Conservation (phyloP, 2,329 filamentous ascomycete species). For the Neopestalotiopsis rosae region DNA sequence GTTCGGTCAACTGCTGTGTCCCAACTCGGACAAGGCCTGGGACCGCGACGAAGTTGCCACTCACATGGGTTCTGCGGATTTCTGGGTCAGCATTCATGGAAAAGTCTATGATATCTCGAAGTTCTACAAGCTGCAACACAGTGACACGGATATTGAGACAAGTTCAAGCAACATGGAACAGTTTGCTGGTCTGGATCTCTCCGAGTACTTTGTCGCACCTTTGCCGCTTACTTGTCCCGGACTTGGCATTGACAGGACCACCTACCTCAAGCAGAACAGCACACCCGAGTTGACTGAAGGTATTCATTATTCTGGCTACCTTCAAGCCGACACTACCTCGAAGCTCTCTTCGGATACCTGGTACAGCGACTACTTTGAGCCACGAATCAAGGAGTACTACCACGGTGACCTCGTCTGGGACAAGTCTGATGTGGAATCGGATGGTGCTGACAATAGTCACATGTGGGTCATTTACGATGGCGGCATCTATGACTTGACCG, state of each 20-base stretch:
- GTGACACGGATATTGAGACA: constrained; percentile 70
- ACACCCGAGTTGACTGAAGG: constrained; percentile 62
- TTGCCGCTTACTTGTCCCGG: constrained; percentile 76
- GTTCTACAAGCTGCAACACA: constrained; percentile 87
- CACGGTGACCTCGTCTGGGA: constrained; percentile 85
- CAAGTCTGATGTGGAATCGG: constrained; percentile 58
- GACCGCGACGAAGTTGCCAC: constrained; percentile 68
- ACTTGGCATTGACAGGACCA: constrained; percentile 65
- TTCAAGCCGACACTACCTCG: constrained; percentile 60
- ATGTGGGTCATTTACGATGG: constrained; percentile 82
- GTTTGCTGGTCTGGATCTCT: constrained; percentile 79
- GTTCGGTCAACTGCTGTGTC: constrained; percentile 86
- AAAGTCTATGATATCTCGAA: constrained; percentile 90
- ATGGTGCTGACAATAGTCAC: constrained; percentile 72
- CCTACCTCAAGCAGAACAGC: constrained; percentile 67
- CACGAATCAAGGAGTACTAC: constrained; percentile 83
- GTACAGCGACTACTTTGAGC: constrained; percentile 78
- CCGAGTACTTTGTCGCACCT: constrained; percentile 85
- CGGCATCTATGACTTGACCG: constrained; percentile 84
- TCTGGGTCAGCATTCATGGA: constrained; percentile 86
- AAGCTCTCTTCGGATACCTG: constrained; percentile 69
- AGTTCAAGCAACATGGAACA: constrained; percentile 71
- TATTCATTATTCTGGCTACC: constrained; percentile 73
- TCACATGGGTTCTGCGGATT: constrained; percentile 78
- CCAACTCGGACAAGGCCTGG: constrained; percentile 92